Evolutionary conservation across 164 flowering plant genomes (phyloP).

Genomic region (Houttuynia cordata): DNA sequence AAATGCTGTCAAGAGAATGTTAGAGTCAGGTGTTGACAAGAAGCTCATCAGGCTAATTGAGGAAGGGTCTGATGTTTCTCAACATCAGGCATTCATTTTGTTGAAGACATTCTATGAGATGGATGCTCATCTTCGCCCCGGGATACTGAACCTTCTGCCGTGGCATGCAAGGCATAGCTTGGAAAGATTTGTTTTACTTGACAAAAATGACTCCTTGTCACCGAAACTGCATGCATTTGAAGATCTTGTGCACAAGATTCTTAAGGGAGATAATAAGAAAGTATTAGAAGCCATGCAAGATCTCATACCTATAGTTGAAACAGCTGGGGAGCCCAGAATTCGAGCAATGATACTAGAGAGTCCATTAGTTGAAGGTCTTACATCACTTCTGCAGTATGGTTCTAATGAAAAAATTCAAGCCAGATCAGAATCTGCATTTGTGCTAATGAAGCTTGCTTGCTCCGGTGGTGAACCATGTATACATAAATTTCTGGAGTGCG

Average conservation of each 20-base stretch:
- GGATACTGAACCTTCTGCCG: slow-evolving; percentile 27
- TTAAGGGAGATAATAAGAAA: slow-evolving; percentile 16
- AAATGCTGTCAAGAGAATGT: slow-evolving; percentile 31
- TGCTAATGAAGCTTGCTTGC: slow-evolving; percentile 33
- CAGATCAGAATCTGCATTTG: slow-evolving; percentile 28
- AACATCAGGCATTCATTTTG: slow-evolving; percentile 30
- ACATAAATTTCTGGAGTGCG: slow-evolving; percentile 22
- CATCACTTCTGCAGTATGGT: slow-evolving; percentile 19
- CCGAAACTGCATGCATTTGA: slow-evolving; percentile 28
- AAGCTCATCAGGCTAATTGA: slow-evolving; percentile 27
- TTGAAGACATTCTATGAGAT: slow-evolving; percentile 33
- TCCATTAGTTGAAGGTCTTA: slow-evolving; percentile 23
- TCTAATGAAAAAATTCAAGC: slow-evolving; percentile 14
- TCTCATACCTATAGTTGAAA: slow-evolving; percentile 31
- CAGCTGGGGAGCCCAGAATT: slow-evolving; percentile 23
- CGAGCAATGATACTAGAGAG: slow-evolving; percentile 30
- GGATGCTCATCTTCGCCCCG: slow-evolving; percentile 18
- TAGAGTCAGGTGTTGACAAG: slow-evolving; percentile 27
- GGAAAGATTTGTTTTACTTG: slow-evolving; percentile 24
- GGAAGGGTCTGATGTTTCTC: slow-evolving; percentile 33
- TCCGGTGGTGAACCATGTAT: slow-evolving; percentile 37
- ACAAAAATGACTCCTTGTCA: slow-evolving; percentile 10
- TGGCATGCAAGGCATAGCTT: slow-evolving; percentile 37
- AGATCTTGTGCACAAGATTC: slow-evolving; percentile 23
- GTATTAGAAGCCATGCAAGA: slow-evolving; percentile 35